Evolutionary conservation across 1,139 yeast genomes (phyloP).

Genomic region (Pichia sp.): DNA sequence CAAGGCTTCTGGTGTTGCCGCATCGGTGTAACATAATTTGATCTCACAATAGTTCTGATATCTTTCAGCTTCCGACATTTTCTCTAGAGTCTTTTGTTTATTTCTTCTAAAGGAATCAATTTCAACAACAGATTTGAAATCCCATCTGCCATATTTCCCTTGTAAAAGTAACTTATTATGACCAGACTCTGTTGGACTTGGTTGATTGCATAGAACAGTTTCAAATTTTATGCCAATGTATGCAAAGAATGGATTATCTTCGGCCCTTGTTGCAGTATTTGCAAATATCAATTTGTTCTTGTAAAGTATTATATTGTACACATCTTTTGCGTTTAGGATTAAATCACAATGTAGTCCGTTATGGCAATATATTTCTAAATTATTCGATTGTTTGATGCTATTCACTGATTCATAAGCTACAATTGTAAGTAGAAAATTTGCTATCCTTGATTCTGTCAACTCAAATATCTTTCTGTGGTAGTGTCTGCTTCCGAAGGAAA

Average conservation of each 20-base stretch:
- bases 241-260: conserved; percentile 12
- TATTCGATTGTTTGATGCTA: background rate
- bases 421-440: conserved; percentile 11
- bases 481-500: background rate
- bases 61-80: conserved; percentile 4
- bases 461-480: background rate
- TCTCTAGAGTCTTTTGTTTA: background rate
- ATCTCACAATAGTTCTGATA: conserved; percentile 15
- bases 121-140: conserved; percentile 18
- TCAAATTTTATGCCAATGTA: conserved; percentile 23
- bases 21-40: conserved; percentile 11
- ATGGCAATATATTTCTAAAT: conserved; percentile 18
- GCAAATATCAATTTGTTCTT: conserved; percentile 20
- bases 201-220: conserved; percentile 9
- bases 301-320: conserved; percentile 18
- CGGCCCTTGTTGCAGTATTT: conserved; percentile 13
- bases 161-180: conserved; percentile 19
- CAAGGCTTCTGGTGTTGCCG: background rate
- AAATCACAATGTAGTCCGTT: conserved; percentile 22
- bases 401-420: conserved; percentile 14
- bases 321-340: conserved; percentile 5
- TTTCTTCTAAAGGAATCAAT: conserved; percentile 14
- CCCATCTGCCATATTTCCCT: conserved; percentile 16
- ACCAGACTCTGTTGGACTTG: conserved; percentile 8
- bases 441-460: conserved; percentile 11